These are phyloP conservation scores for Phenoliferia sp. DNA, from an alignment of 1,284 basidiomycete genomes.

Conservation along the genomic window DNA sequence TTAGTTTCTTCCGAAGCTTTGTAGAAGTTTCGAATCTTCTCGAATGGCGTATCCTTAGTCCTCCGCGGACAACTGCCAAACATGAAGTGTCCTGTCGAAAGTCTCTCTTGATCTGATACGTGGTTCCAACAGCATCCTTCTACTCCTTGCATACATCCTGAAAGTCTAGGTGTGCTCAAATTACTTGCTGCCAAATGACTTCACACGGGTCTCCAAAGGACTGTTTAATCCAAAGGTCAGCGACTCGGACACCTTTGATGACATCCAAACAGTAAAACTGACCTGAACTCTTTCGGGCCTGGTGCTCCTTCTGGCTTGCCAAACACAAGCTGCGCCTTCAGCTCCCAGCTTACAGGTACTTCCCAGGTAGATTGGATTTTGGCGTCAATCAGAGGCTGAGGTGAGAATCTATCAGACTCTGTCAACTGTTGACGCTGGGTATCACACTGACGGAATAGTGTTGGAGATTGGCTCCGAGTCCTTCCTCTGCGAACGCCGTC, in stretches of 20 bases:
- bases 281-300: constrained; percentile 42
- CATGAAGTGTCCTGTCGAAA: too few relatives aligned
- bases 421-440: not conserved
- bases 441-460: constrained; percentile 23
- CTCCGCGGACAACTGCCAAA: too few relatives aligned
- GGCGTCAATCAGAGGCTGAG: constrained; percentile 35
- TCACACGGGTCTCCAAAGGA: not conserved
- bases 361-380: constrained; percentile 40
- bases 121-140: too few relatives aligned
- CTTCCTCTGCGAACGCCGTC: constrained; percentile 46
- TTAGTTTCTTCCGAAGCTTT: too few relatives aligned
- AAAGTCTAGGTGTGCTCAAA: not conserved
- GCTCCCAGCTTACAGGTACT: constrained; percentile 44
- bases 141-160: too few relatives aligned
- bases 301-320: constrained; percentile 43
- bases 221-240: not conserved
- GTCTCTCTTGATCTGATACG: too few relatives aligned
- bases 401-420: not conserved
- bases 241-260: too few relatives aligned
- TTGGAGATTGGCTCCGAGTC: constrained; percentile 48
- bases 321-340: constrained; percentile 48
- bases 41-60: too few relatives aligned
- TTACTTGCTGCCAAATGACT: not conserved
- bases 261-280: not conserved
- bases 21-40: too few relatives aligned